A percentile compares a stretch with the other conserved stretches of the same genome.
Conservation (phyloP, 495 filamentous ascomycete species). For the Aspergillus biplanus region DNA sequence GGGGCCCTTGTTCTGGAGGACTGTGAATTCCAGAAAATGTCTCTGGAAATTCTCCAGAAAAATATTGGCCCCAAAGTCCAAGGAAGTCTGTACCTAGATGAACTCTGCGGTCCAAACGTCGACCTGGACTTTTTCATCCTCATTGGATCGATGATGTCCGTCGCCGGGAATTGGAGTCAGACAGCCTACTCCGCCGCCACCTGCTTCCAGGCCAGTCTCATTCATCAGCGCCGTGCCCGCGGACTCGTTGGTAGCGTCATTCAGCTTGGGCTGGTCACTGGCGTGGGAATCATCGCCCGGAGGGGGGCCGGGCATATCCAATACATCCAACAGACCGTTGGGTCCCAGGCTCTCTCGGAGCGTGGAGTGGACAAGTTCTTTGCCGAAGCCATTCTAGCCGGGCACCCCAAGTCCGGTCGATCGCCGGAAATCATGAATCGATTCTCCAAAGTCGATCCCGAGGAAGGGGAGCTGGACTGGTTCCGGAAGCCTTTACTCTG, state of each 20-base stretch:
- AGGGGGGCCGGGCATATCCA: background rate
- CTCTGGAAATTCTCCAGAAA: background rate
- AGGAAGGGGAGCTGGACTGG: too few relatives aligned
- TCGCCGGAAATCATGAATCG: too few relatives aligned
- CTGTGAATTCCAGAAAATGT: background rate
- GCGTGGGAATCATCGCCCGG: slow-evolving; percentile 7
- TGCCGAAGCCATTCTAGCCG: slow-evolving; percentile 16
- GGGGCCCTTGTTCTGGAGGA: slow-evolving; percentile 17
- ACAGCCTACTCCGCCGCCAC: slow-evolving; percentile 12
- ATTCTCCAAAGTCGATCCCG: too few relatives aligned
- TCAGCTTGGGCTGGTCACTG: slow-evolving; percentile 11
- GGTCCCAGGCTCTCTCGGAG: slow-evolving; percentile 1
- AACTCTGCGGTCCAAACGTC: background rate
- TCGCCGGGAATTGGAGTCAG: slow-evolving; percentile 15
- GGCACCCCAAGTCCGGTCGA: slow-evolving; percentile 1
- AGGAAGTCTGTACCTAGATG: slow-evolving; percentile 12
- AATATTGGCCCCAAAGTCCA: slow-evolving; percentile 11
- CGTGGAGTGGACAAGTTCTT: slow-evolving; percentile 7
- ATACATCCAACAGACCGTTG: too few relatives aligned
- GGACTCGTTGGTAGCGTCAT: slow-evolving; percentile 13
- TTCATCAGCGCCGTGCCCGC: slow-evolving; percentile 9
- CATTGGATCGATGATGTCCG: slow-evolving; percentile 11
- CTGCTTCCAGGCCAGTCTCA: slow-evolving; percentile 5
- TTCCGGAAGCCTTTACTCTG: too few relatives aligned
- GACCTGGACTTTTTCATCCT: slow-evolving; percentile 24